A percentile compares a stretch with the other conserved stretches of the same genome.
Evolutionary conservation across 345 rosid genomes (phyloP).

Genomic region (Populus tremula): DNA sequence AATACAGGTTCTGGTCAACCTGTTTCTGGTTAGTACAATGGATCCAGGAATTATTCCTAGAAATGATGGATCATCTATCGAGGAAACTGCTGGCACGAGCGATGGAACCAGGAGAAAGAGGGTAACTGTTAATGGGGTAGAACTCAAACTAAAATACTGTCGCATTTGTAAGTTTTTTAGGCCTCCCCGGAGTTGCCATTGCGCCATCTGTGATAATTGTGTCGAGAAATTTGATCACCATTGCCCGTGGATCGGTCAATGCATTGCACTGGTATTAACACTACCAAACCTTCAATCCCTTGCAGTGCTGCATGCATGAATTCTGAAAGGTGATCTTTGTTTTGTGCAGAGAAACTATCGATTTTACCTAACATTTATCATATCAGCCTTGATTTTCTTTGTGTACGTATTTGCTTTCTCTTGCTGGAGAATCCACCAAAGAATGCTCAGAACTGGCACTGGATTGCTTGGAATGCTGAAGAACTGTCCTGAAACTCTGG

Average conservation of each 20-base stretch:
- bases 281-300: neutral
- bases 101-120: conserved; percentile 25
- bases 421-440: conserved; percentile 25
- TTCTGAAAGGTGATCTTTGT: neutral
- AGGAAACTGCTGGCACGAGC: conserved; percentile 20
- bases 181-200: conserved; percentile 51
- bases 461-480: conserved; percentile 29
- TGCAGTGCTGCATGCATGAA: neutral
- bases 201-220: conserved; percentile 40
- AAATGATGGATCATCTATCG: conserved; percentile 16
- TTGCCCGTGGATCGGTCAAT: conserved; percentile 45
- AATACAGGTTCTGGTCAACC: conserved; percentile 33
- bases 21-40: conserved; percentile 29
- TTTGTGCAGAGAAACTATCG: conserved; percentile 42
- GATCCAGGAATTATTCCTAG: conserved; percentile 44
- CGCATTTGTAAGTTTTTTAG: conserved; percentile 33
- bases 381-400: conserved; percentile 31
- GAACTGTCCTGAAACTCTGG: conserved; percentile 32
- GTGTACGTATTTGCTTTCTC: conserved; percentile 31
- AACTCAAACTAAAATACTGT: conserved; percentile 39
- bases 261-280: conserved; percentile 37
- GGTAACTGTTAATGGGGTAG: conserved; percentile 34
- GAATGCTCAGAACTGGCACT: conserved; percentile 8
- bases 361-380: conserved; percentile 28
- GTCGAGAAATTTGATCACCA: conserved; percentile 46